Evolutionary conservation across 2,329 filamentous ascomycete genomes (phyloP), one percentile per base, ranked within the genome.

Genomic region (Aaosphaeria arxii): DNA sequence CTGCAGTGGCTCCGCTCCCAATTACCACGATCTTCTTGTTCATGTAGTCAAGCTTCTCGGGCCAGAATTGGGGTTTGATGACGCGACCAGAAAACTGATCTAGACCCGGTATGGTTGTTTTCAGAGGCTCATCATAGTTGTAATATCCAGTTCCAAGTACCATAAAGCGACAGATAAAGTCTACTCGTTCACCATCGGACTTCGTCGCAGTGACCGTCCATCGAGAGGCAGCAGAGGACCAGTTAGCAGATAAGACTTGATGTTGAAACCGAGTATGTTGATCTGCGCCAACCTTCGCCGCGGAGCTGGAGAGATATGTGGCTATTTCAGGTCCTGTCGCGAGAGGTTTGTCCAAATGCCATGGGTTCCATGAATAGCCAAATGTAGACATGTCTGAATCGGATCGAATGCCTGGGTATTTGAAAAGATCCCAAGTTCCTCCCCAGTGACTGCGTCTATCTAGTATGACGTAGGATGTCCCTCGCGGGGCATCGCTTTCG

Each of bases 371-470:
- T 1, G 78, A 69, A 55, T 89, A 89, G 11, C 73, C 73, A 50
- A 74, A 75, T 17, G 72, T 75, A 59, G 70, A 67, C 28, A 75
- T 59, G 52, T 75, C 73, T 1, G 69, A 71, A 51, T 74, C 71
- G 17, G 69, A 73, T 5, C 71, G 67, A 52, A 87, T 84, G 4
- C 87, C 84, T 0, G 85, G 86, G 55, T 89, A 90, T 29, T 77
- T 79, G 70, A 89, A 91, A 3, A 89, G 69, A 59, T 87, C 83
- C 87, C 87, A 90, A 0, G 87, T 91, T 0, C 87, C 87, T 1
- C 87, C 87, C 4, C 89, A 72, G 7, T 72, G 69, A 35, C 76
- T 71, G 29, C 87, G 81, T 1, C 75, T 76, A 64, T 91, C 87
- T 4, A 90, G 74, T n/a, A 91, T 81, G 11, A 77, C 74, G 59